A percentile compares a stretch with the other conserved stretches of the same genome.
phyloP scores from a whole-genome alignment of 306 rosid species.

The Elaeagnus macrophylla region DNA sequence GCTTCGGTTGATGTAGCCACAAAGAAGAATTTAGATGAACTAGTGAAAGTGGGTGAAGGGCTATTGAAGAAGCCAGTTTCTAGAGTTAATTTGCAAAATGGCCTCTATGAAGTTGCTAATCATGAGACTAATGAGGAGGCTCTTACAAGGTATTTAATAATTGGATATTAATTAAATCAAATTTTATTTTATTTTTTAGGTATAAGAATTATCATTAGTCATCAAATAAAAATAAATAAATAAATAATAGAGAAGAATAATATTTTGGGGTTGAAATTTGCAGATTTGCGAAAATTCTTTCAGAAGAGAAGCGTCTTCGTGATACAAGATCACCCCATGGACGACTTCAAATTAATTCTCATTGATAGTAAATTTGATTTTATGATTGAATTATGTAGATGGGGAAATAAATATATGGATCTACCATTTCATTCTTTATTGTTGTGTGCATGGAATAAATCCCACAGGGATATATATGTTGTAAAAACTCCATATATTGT shows the following conservation, averaged over 20 bases:
- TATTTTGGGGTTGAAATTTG: neutral
- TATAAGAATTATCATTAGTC: too few relatives aligned
- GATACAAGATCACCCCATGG: constrained; percentile 34
- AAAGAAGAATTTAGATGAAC: constrained; percentile 32
- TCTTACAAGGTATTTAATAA: constrained; percentile 27
- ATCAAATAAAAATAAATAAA: neutral
- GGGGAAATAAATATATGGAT: too few relatives aligned
- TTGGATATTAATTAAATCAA: neutral
- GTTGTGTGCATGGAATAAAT: too few relatives aligned
- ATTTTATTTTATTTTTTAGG: neutral
- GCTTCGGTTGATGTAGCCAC: constrained; percentile 26
- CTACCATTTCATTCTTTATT: too few relatives aligned
- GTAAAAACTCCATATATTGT: too few relatives aligned
- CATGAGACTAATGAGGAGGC: constrained; percentile 41
- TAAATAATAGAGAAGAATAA: neutral
- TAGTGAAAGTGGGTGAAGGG: constrained; percentile 30
- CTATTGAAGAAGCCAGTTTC: constrained; percentile 32
- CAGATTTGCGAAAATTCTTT: constrained; percentile 46
- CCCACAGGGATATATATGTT: too few relatives aligned
- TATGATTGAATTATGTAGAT: too few relatives aligned
- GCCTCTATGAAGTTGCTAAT: constrained; percentile 16
- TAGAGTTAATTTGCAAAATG: constrained; percentile 29
- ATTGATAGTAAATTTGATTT: too few relatives aligned
- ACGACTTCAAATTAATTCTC: too few relatives aligned
- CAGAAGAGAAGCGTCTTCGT: constrained; percentile 40